A percentile compares a stretch with the other conserved stretches of the same genome.
phyloP scores from a whole-genome alignment of 2,329 filamentous ascomycete species.

The Colletotrichum liaoningense region DNA sequence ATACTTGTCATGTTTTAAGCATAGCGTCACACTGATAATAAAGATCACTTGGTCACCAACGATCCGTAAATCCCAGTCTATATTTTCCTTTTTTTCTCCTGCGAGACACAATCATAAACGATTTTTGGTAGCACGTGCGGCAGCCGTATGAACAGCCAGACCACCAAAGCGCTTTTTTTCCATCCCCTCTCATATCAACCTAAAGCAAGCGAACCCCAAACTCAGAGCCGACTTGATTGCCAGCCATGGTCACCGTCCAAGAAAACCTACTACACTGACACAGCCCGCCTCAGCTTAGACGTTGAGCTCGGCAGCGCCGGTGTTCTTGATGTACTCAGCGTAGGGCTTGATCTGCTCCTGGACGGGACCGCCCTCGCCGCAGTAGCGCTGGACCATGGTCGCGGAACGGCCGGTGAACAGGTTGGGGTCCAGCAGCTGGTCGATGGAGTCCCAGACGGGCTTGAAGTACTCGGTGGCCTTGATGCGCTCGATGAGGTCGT shows the following conservation, averaged over 20 bases:
- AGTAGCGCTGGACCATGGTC: conserved; percentile 59
- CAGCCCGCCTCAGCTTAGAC: neutral
- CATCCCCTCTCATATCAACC: neutral
- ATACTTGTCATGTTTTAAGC: no score
- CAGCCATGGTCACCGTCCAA: neutral
- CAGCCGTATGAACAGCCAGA: neutral
- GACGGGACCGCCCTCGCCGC: conserved; percentile 51
- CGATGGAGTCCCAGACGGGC: conserved; percentile 76
- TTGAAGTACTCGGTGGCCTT: conserved; percentile 79
- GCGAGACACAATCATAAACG: neutral
- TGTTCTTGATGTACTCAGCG: conserved; percentile 46
- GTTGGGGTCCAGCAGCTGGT: conserved; percentile 73
- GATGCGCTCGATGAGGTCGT: conserved; percentile 73
- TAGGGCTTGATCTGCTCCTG: conserved; percentile 54
- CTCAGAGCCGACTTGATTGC: neutral
- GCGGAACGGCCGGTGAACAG: conserved; percentile 59
- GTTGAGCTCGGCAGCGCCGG: conserved; percentile 42
- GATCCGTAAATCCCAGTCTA: neutral
- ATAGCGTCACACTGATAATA: no score
- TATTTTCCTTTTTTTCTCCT: neutral
- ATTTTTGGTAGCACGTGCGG: neutral
- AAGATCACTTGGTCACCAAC: neutral
- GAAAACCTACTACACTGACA: neutral
- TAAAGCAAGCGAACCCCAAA: neutral
- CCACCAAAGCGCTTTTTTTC: neutral